phyloP scores from a whole-genome alignment of 2,329 filamentous ascomycete species.

The Cadophora malorum region DNA sequence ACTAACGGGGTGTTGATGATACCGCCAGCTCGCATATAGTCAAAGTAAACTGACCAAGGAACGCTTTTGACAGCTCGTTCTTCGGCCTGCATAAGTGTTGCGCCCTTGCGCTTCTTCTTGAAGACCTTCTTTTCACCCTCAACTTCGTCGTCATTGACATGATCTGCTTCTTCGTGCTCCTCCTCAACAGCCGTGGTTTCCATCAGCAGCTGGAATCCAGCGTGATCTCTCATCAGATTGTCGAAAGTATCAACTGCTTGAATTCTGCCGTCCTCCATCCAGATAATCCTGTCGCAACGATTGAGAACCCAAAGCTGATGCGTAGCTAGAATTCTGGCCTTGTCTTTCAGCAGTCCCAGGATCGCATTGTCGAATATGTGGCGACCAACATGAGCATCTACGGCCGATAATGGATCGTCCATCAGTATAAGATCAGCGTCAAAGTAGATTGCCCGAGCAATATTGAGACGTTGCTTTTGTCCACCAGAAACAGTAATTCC shows the following conservation, averaged over 20 bases:
- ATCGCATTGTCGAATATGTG: conserved; percentile 95
- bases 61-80: conserved; percentile 69
- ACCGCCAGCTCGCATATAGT: conserved; percentile 68
- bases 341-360: conserved; percentile 83
- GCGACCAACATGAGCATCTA: conserved; percentile 72
- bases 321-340: conserved; percentile 89
- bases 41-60: conserved; percentile 66
- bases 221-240: conserved; percentile 80
- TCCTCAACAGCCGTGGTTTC: conserved; percentile 79
- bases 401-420: conserved; percentile 73
- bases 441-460: conserved; percentile 81
- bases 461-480: conserved; percentile 94
- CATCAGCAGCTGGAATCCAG: conserved; percentile 82
- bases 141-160: conserved; percentile 55
- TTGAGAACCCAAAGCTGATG: conserved; percentile 94
- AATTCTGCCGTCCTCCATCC: conserved; percentile 87
- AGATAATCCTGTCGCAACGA: conserved; percentile 89
- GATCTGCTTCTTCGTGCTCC: conserved; percentile 60
- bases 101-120: conserved; percentile 58
- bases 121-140: conserved; percentile 53
- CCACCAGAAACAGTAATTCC: conserved; percentile 96
- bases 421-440: conserved; percentile 60
- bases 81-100: conserved; percentile 74
- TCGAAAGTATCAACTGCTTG: conserved; percentile 88
- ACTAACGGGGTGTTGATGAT: conserved; percentile 62